These are phyloP conservation scores for Colletotrichum nymphaeae DNA, from an alignment of 2,329 filamentous ascomycete species.

Conservation along the genomic window DNA sequence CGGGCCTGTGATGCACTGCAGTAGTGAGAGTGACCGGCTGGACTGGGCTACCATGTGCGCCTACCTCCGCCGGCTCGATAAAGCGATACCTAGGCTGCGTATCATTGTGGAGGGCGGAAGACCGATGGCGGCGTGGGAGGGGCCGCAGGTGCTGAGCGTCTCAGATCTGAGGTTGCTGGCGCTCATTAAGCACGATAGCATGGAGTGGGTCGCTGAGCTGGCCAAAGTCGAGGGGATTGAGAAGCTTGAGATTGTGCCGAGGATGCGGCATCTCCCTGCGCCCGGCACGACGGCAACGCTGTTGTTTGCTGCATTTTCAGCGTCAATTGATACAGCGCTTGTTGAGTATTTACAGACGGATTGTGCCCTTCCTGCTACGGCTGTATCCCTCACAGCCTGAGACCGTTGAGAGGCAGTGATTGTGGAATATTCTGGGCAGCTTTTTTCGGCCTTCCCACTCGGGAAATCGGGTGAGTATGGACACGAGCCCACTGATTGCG, in stretches of 20 bases:
- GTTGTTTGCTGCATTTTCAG: slow-evolving; percentile 69
- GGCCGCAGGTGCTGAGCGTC: slow-evolving; percentile 55
- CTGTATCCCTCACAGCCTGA: background rate
- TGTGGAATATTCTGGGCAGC: background rate
- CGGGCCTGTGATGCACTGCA: slow-evolving; percentile 56
- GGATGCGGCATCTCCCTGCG: slow-evolving; percentile 65
- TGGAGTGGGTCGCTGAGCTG: slow-evolving; percentile 70
- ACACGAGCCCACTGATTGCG: slow-evolving; percentile 10
- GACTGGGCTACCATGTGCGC: slow-evolving; percentile 65
- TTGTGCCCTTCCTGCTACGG: slow-evolving; percentile 25
- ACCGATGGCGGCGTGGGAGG: slow-evolving; percentile 62
- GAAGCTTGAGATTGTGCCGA: slow-evolving; percentile 62
- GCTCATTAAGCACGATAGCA: slow-evolving; percentile 57
- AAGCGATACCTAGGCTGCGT: slow-evolving; percentile 54
- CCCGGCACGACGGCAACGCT: slow-evolving; percentile 65
- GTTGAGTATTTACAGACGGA: slow-evolving; percentile 59
- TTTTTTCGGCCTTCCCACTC: slow-evolving; percentile 4
- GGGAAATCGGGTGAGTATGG: slow-evolving; percentile 10
- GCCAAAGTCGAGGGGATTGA: slow-evolving; percentile 60
- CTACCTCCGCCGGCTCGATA: slow-evolving; percentile 50
- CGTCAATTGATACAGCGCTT: slow-evolving; percentile 68
- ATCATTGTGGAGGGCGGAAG: slow-evolving; percentile 68
- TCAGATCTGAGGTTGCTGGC: slow-evolving; percentile 59
- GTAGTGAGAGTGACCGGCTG: slow-evolving; percentile 56
- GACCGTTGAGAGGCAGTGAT: background rate